A percentile compares a stretch with the other conserved stretches of the same genome.
These are phyloP conservation scores for Psilocybe sp. DNA, from an alignment of 768 basidiomycete genomes.

Conservation along the genomic window DNA sequence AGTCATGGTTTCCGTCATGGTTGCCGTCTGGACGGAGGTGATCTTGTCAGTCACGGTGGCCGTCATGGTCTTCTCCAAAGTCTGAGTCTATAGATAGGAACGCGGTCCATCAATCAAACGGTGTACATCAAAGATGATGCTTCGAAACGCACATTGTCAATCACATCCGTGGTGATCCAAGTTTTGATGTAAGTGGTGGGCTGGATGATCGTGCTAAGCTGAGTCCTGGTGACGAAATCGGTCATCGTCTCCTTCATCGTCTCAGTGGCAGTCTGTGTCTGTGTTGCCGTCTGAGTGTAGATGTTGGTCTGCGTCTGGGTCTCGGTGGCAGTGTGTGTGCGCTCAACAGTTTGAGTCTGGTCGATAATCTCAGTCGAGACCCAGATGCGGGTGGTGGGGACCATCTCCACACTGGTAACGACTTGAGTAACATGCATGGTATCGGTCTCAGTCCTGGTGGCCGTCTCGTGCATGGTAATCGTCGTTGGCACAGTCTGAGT, in stretches of 20 bases:
- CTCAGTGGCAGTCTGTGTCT: slow-evolving; percentile 45
- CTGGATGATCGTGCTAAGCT: slow-evolving; percentile 47
- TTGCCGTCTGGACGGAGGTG: slow-evolving; percentile 56
- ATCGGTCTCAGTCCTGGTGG: slow-evolving; percentile 38
- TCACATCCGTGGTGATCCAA: slow-evolving; percentile 52
- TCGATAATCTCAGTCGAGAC: slow-evolving; percentile 66
- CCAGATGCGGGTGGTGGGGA: slow-evolving; percentile 65
- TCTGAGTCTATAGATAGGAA: slow-evolving; percentile 43
- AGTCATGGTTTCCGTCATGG: slow-evolving; percentile 52
- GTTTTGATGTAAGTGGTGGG: slow-evolving; percentile 57
- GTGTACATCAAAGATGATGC: neutral
- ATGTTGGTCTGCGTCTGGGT: slow-evolving; percentile 54
- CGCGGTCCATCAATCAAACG: slow-evolving; percentile 3
- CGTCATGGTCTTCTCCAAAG: slow-evolving; percentile 47
- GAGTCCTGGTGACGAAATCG: slow-evolving; percentile 53
- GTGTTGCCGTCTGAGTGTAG: slow-evolving; percentile 48
- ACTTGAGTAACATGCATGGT: slow-evolving; percentile 41
- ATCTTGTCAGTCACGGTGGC: slow-evolving; percentile 48
- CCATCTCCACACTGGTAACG: slow-evolving; percentile 49
- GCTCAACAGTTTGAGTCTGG: slow-evolving; percentile 50
- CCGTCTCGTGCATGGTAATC: slow-evolving; percentile 38
- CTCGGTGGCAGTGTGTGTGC: slow-evolving; percentile 63
- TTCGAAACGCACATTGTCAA: slow-evolving; percentile 51
- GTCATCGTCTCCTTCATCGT: slow-evolving; percentile 54
- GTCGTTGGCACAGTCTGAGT: slow-evolving; percentile 41